Base-by-base conservation (phyloP, 1,284 basidiomycete genomes). In the Vanrija sp. region DNA sequence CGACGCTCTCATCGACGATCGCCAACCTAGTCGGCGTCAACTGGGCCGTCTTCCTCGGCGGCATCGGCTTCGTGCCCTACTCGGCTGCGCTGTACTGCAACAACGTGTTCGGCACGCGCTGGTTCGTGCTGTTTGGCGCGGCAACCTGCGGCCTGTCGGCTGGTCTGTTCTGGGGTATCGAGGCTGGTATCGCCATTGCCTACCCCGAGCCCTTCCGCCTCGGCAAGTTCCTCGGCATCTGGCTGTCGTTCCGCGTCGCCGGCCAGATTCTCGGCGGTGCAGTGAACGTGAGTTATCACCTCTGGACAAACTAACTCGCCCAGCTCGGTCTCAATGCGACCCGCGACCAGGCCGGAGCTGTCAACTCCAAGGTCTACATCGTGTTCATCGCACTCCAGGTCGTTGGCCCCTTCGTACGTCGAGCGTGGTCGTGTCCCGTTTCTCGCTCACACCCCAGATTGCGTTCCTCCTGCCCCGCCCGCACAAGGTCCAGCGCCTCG, bases 241-340 rank as follows among this genome's bases (percentile, higher is more conserved):
- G 70, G 70, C 56, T 63, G 24, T 59, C 62, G 22, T 64, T 64
- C 54, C 67, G 68, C 38, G 62, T 64, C 12, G 41, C 60, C 19
- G 70, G 64, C 24, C 67, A 66, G n/a, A 64, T 67, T 22, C 61
- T 72, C 25, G 70, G 70, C 45, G 70, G 70, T n/a, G 64, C 67
- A 15, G 66, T 72, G 54, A 67, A 62, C 47, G n/a, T 41, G 31
- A 31, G 31, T 12, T 14, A 12, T 4, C 5, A 27, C 12, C 4
- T 9, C 12, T 14, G 12, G 31, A 31, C 10, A 14, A 14, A 2
- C 31, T 31, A 14, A 31, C 31, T 12, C 15, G 2, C 10, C 4
- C 31, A 31, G 31, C 56, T 72, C 19, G 70, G 66, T 10, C 45
- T 72, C 19, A 70, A 69, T 47, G 63, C 59, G 16, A 54, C 61